Evolutionary conservation across 73 alveolate genomes (phyloP).

Genomic region (Halteria grandinella): DNA sequence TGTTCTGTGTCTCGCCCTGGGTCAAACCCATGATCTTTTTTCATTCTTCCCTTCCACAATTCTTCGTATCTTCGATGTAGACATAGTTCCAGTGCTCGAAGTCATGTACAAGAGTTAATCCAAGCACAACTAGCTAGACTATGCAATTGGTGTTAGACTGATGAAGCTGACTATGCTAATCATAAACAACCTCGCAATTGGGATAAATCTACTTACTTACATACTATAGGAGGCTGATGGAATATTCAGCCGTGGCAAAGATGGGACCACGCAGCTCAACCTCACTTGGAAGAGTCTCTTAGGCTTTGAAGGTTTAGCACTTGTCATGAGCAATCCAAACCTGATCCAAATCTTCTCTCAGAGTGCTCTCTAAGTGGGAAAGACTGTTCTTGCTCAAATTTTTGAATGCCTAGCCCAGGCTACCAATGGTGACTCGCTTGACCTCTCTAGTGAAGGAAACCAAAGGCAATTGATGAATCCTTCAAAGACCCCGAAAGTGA

Average conservation of each 20-base stretch:
- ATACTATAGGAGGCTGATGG: constrained; percentile 42
- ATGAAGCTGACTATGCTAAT: constrained; percentile 34
- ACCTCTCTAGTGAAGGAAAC: constrained; percentile 12
- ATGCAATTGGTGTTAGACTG: constrained; percentile 48
- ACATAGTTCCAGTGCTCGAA: constrained; percentile 47
- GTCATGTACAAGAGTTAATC: constrained; percentile 23
- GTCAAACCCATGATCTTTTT: constrained; percentile 29
- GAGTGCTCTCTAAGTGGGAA: constrained; percentile 37
- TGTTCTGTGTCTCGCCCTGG: constrained; percentile 2
- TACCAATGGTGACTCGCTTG: constrained; percentile 16
- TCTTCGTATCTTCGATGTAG: constrained; percentile 33
- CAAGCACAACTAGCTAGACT: constrained; percentile 40
- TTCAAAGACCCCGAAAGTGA: constrained; percentile 34
- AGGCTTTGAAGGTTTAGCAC: constrained; percentile 39
- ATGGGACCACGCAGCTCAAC: background rate
- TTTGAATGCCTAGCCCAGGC: constrained; percentile 25
- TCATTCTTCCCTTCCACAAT: constrained; percentile 29
- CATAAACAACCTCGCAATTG: constrained; percentile 43
- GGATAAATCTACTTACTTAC: constrained; percentile 30
- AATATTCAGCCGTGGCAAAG: background rate
- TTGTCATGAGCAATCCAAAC: constrained; percentile 27
- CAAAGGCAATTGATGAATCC: constrained; percentile 17
- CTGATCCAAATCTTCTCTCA: constrained; percentile 33
- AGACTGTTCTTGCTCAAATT: constrained; percentile 17
- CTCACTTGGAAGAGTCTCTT: constrained; percentile 35